Conservation (phyloP, 1,284 basidiomycete species). For the Ceratobasidium theobromae region DNA sequence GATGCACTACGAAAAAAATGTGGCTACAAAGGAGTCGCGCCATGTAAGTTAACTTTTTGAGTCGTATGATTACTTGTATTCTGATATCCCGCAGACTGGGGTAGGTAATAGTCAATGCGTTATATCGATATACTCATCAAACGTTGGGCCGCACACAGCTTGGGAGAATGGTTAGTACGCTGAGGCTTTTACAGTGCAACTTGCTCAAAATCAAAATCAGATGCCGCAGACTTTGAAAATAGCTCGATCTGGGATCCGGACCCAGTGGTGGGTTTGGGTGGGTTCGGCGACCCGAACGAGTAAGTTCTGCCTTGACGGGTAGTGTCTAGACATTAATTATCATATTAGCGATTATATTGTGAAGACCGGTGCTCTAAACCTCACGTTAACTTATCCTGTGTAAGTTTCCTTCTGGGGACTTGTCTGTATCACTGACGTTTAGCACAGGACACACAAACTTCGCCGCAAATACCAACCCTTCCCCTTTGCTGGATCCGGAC, state of each 20-base stretch:
- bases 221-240: neutral
- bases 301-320: neutral
- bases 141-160: neutral
- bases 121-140: neutral
- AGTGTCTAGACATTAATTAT: neutral
- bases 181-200: neutral
- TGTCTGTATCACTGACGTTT: neutral
- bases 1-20: constrained; percentile 6
- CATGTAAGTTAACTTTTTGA: neutral
- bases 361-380: neutral
- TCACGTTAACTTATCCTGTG: constrained; percentile 2
- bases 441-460: neutral
- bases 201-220: neutral
- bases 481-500: neutral
- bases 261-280: neutral
- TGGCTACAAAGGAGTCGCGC: constrained; percentile 7
- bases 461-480: neutral
- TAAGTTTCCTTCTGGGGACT: neutral
- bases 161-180: neutral
- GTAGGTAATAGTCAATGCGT: neutral
- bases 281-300: constrained; percentile 9
- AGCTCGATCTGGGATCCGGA: constrained; percentile 4
- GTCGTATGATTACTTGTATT: neutral
- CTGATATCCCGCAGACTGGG: neutral
- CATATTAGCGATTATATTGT: constrained; percentile 1